Evolutionary conservation across 331 rosid species (phyloP).

Genomic region (Dryas integrifolia): DNA sequence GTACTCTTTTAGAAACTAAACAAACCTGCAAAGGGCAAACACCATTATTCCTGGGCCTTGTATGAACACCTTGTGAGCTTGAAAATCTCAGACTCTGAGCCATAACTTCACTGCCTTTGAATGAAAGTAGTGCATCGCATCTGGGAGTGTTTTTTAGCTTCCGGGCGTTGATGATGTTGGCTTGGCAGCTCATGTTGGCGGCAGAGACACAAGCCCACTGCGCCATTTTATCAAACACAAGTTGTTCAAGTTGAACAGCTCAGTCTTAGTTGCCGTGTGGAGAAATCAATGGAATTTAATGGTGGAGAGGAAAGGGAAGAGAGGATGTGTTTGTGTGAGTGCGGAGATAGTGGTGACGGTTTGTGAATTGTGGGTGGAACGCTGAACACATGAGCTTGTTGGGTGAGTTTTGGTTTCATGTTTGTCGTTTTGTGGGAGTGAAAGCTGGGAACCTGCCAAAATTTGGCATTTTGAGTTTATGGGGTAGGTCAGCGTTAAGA

Average conservation of each 20-base stretch:
- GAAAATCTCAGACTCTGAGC: constrained; percentile 37
- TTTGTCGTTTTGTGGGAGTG: constrained; percentile 7
- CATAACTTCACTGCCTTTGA: constrained; percentile 45
- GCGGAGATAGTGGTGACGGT: background rate
- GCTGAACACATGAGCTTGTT: constrained; percentile 8
- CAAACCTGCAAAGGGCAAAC: constrained; percentile 52
- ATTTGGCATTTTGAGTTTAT: constrained; percentile 7
- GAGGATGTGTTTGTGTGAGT: background rate
- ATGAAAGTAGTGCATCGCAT: constrained; percentile 44
- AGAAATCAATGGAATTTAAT: background rate
- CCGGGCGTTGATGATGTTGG: constrained; percentile 18
- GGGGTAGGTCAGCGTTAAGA: constrained; percentile 22
- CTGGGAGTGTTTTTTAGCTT: constrained; percentile 22
- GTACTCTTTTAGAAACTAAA: background rate
- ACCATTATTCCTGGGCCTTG: constrained; percentile 39
- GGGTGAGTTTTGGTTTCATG: background rate
- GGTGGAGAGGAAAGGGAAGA: background rate
- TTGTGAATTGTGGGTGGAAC: background rate
- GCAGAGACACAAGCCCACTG: constrained; percentile 56
- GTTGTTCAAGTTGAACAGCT: too few species aligned
- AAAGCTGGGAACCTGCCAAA: background rate
- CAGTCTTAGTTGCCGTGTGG: background rate
- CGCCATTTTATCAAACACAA: constrained; percentile 44
- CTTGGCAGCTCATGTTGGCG: constrained; percentile 48
- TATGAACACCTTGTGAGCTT: constrained; percentile 29